Percentiles rank a stretch among this genome's conserved stretches.
These are phyloP conservation scores for Aaosphaeria arxii DNA, from an alignment of 2,329 filamentous ascomycete genomes.

Conservation along the genomic window DNA sequence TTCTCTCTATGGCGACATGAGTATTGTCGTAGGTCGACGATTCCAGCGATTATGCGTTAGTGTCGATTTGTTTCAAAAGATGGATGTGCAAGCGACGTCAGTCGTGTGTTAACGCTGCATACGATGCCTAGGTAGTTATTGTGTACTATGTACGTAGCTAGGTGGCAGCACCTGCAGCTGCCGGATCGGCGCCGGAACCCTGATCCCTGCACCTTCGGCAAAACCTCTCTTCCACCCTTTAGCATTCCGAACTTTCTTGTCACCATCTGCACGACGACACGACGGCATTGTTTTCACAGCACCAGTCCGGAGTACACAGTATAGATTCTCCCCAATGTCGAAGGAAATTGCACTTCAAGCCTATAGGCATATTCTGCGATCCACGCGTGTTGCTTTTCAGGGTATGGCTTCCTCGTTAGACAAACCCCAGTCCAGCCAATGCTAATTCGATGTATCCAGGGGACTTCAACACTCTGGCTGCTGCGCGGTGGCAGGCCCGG, in stretches of 20 bases:
- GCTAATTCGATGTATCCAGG: slow-evolving; percentile 50
- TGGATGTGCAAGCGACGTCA: too few relatives aligned
- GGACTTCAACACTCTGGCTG: slow-evolving; percentile 65
- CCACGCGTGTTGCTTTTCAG: slow-evolving; percentile 77
- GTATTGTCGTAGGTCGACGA: slow-evolving; percentile 22
- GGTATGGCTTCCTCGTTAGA: slow-evolving; percentile 50
- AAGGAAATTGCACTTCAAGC: slow-evolving; percentile 64
- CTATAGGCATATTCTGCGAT: slow-evolving; percentile 79
- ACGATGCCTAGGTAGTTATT: too few relatives aligned
- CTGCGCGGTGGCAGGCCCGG: slow-evolving; percentile 71
- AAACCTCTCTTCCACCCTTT: slow-evolving; percentile 17
- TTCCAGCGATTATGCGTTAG: neutral
- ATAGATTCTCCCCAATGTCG: slow-evolving; percentile 13
- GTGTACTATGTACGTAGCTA: too few relatives aligned
- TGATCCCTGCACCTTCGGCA: slow-evolving; percentile 13
- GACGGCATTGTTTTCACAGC: neutral
- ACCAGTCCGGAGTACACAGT: neutral
- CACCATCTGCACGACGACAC: neutral
- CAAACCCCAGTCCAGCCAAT: neutral
- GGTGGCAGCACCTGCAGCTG: slow-evolving; percentile 8
- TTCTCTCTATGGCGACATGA: slow-evolving; percentile 18
- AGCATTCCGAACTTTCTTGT: slow-evolving; percentile 2
- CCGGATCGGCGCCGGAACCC: slow-evolving; percentile 20
- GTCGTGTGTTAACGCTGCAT: too few relatives aligned
- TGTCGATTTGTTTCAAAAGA: neutral